Base-by-base conservation (phyloP, 331 rosid genomes). In the Quercus tomentella region DNA sequence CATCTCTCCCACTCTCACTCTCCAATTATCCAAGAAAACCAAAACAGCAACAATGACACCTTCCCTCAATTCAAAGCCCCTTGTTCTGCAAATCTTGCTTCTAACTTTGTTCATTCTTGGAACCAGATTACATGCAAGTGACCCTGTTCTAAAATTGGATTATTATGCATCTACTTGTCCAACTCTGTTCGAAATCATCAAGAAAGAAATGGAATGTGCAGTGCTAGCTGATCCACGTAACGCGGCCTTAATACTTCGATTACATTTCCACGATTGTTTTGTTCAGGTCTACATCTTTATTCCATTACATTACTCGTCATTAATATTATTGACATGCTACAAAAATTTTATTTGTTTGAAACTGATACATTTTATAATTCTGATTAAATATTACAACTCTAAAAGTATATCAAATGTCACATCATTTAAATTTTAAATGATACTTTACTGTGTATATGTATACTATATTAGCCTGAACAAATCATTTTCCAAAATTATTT, bases 221-320 rank as follows among this genome's bases (percentile, higher is more conserved):
- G 94, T 95, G 56, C 89, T 72, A 22, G 77, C 90, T 20, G 90
- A 93, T 80, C 92, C 93, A 1, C 92, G 96, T 3, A 89, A 84
- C 15, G 99, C 99, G 0, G 96, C 99, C 75, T 17, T 70, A 45
- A 60, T 90, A 10, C 82, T 93, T 75, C 90, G 98, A 7, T 80
- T 95, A 55, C 98, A 95, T 74, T 95, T 93, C 86, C 99, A 95
- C 61, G 98, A 95, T 57, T 95, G 98, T 81, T 95, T 95, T 74
- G 87, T 95, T 76, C 98, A 93, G 98, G 99, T 93, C 56, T 41
- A 21, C n/a, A 73, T 78, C 30, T 77, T 55, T 49, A 17, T 65
- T 51, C 54, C 37, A 9, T 78, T 23, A 26, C 56, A 67, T 70
- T 61, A 45, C 28, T 58, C 79, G 55, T 16, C 21, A 37, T 16